These are phyloP conservation scores for Syncephalastrum monosporum DNA, from an alignment of 371 early-diverging fungal genomes.

Conservation along the genomic window DNA sequence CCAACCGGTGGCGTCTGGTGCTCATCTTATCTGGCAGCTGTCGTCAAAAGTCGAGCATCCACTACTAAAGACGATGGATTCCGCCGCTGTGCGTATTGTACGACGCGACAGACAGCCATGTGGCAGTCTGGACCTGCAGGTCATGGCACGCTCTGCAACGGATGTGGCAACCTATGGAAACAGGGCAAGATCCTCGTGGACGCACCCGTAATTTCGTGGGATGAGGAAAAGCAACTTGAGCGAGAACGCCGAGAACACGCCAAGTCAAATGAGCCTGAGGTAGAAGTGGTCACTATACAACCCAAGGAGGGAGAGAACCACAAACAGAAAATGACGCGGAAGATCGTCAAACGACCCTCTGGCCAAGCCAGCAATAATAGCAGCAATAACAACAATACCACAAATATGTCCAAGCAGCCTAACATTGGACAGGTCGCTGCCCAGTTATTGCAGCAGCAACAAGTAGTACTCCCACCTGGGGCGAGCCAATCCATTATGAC, in stretches of 20 bases:
- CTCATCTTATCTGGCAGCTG: slow-evolving; percentile 18
- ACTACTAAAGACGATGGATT: slow-evolving; percentile 34
- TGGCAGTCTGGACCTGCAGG: slow-evolving; percentile 47
- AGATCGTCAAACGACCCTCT: too few relatives aligned
- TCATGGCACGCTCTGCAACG: slow-evolving; percentile 45
- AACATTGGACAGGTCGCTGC: slow-evolving; percentile 15
- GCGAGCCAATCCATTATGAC: neutral
- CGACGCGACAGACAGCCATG: slow-evolving; percentile 42
- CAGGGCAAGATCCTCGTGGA: slow-evolving; percentile 51
- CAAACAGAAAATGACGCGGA: neutral
- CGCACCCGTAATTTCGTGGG: slow-evolving; percentile 29
- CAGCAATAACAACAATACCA: neutral
- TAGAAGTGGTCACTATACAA: slow-evolving; percentile 4
- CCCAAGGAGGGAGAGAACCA: slow-evolving; percentile 4
- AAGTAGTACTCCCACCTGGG: slow-evolving; percentile 2
- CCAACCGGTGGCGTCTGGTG: neutral
- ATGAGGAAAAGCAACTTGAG: slow-evolving; percentile 23
- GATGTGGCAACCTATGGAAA: slow-evolving; percentile 55
- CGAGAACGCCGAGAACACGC: slow-evolving; percentile 6
- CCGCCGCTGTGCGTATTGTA: slow-evolving; percentile 42
- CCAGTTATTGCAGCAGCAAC: slow-evolving; percentile 21
- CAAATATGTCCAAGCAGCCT: neutral
- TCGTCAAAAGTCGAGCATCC: slow-evolving; percentile 10
- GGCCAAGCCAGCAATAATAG: slow-evolving; percentile 1
- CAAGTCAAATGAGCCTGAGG: neutral